A percentile compares a stretch with the other conserved stretches of the same genome.
Conservation (phyloP, 352 stramenopile genomes). For the Phytophthora cactorum region DNA sequence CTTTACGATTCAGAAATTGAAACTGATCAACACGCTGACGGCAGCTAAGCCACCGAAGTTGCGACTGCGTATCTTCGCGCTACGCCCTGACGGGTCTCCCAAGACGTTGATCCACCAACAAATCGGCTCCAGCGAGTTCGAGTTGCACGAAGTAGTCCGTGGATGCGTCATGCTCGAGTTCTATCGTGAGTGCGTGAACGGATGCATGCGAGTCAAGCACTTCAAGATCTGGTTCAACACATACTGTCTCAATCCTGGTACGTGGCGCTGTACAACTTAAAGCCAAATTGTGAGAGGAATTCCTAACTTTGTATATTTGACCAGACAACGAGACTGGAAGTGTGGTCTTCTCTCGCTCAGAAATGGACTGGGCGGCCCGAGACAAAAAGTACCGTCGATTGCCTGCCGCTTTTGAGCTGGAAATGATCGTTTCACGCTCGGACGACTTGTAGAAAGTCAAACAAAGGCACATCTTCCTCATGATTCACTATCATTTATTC, state of each 20-base stretch:
- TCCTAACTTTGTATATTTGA: neutral
- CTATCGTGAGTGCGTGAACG: constrained; percentile 39
- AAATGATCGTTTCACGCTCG: constrained; percentile 45
- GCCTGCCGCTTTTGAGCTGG: constrained; percentile 68
- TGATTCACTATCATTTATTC: constrained; percentile 2
- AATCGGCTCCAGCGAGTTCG: constrained; percentile 54
- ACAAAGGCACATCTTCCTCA: neutral
- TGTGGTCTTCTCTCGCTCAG: constrained; percentile 49
- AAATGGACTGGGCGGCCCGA: constrained; percentile 71
- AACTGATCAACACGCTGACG: constrained; percentile 51
- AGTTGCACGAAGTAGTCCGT: constrained; percentile 48
- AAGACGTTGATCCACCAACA: constrained; percentile 60
- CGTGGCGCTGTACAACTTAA: neutral
- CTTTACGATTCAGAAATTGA: constrained; percentile 44
- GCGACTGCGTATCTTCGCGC: constrained; percentile 55
- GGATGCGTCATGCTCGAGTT: constrained; percentile 73
- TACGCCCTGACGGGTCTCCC: constrained; percentile 27
- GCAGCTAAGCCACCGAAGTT: constrained; percentile 43
- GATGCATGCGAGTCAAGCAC: constrained; percentile 61
- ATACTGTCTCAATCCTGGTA: constrained; percentile 51
- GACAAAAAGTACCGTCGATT: constrained; percentile 70
- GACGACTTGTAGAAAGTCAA: constrained; percentile 11
- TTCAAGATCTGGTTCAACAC: constrained; percentile 85
- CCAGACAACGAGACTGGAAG: constrained; percentile 43
- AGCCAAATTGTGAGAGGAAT: neutral